Evolutionary conservation across 257 asterid genomes (phyloP).

Genomic region (Rubia yunnanensis): DNA sequence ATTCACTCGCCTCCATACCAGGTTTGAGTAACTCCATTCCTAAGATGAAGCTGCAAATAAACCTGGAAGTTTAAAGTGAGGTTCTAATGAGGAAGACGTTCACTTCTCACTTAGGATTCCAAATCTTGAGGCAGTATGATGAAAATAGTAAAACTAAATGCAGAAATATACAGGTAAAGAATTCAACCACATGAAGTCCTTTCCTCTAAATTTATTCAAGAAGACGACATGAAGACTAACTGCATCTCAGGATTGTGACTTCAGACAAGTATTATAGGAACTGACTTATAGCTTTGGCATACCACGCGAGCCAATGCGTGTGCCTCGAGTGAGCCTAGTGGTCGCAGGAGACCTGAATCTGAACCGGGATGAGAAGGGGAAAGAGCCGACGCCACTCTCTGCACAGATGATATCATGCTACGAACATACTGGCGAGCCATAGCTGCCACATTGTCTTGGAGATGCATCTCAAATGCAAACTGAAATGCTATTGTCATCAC

Average conservation of each 20-base stretch:
- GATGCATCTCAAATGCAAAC: constrained; percentile 80
- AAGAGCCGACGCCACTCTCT: constrained; percentile 85
- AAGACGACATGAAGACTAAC: not conserved
- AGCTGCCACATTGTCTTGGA: constrained; percentile 70
- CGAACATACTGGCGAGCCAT: constrained; percentile 97
- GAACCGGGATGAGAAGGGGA: constrained; percentile 62
- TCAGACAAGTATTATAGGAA: not conserved
- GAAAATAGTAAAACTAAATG: not conserved
- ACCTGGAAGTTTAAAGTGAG: not conserved
- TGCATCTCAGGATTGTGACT: not conserved
- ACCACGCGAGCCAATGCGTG: constrained; percentile 82
- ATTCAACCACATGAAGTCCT: not conserved
- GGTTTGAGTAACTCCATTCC: constrained; percentile 81
- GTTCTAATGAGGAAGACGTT: no score
- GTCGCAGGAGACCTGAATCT: constrained; percentile 40
- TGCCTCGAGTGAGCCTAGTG: constrained; percentile 82
- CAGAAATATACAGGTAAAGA: not conserved
- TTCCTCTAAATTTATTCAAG: not conserved
- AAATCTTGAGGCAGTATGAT: not conserved
- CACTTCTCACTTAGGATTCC: no score
- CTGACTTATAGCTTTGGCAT: constrained; percentile 85
- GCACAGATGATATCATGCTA: constrained; percentile 85
- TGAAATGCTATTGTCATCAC: constrained; percentile 98
- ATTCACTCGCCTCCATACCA: constrained; percentile 49
- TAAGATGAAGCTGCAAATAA: constrained; percentile 51